A percentile compares a stretch with the other conserved stretches of the same genome.
phyloP scores from a whole-genome alignment of 2,329 filamentous ascomycete genomes.

The Fusarium fracticaudum region DNA sequence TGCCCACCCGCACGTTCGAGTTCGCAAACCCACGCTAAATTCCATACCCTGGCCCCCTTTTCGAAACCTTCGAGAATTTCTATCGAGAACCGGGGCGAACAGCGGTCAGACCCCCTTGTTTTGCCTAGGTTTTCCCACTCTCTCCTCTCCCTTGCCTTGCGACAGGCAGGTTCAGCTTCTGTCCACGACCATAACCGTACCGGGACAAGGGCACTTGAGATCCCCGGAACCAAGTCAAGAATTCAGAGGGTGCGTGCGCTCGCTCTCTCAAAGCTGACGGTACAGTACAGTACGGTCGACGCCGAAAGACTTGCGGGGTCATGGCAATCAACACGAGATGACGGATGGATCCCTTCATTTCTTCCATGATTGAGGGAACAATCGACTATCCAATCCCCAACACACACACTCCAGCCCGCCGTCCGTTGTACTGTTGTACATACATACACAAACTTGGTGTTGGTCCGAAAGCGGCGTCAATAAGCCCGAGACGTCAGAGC shows the following conservation, averaged over 20 bases:
- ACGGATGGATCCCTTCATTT: slow-evolving; percentile 45
- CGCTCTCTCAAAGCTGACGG: slow-evolving; percentile 21
- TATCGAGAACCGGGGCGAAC: slow-evolving; percentile 42
- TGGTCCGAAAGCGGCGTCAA: slow-evolving; percentile 14
- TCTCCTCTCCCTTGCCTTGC: slow-evolving; percentile 18
- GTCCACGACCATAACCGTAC: slow-evolving; percentile 2
- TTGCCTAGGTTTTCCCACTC: slow-evolving; percentile 2
- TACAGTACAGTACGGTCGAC: slow-evolving; percentile 39
- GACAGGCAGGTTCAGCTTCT: slow-evolving; percentile 31
- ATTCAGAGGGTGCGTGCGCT: slow-evolving; percentile 8
- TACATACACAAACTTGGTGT: background rate
- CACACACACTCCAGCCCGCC: background rate
- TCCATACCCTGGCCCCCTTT: slow-evolving; percentile 41
- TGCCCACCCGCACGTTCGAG: slow-evolving; percentile 31
- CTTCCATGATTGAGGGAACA: slow-evolving; percentile 16
- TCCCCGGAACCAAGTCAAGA: slow-evolving; percentile 28
- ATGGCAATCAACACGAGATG: slow-evolving; percentile 45
- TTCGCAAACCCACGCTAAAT: slow-evolving; percentile 35
- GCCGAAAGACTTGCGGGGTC: slow-evolving; percentile 42
- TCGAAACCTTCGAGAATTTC: slow-evolving; percentile 47
- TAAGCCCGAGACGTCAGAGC: slow-evolving; percentile 4
- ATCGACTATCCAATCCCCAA: background rate
- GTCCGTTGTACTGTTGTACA: slow-evolving; percentile 4
- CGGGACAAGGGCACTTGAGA: slow-evolving; percentile 27
- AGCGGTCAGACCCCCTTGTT: slow-evolving; percentile 43